These are phyloP conservation scores for Lagenidium giganteum DNA, from an alignment of 352 stramenopile genomes.

Conservation along the genomic window DNA sequence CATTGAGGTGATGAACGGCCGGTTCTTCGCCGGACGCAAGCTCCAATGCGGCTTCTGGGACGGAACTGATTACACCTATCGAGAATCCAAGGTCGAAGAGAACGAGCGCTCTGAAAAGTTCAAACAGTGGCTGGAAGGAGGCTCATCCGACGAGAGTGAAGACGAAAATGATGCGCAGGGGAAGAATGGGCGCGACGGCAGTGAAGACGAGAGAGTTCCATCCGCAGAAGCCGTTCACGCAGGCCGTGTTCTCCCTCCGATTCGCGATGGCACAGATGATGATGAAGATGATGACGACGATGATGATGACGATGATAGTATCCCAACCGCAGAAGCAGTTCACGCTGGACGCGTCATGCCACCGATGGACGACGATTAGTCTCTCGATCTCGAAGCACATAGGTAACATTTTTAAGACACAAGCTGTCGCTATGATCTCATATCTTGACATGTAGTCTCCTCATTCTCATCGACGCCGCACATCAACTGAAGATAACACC, in stretches of 20 bases:
- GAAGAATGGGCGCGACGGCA: constrained; percentile 22
- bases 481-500: too few relatives aligned
- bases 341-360: constrained; percentile 48
- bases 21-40: constrained; percentile 80
- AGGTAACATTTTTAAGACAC: constrained; percentile 3
- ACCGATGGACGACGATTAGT: constrained; percentile 33
- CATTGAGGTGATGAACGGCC: constrained; percentile 81
- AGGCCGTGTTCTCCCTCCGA: constrained; percentile 21
- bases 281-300: too few relatives aligned
- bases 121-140: constrained; percentile 89
- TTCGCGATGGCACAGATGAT: constrained; percentile 23
- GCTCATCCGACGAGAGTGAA: constrained; percentile 28
- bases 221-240: constrained; percentile 9
- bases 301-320: constrained; percentile 11
- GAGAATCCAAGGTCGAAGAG: constrained; percentile 62
- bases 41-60: constrained; percentile 92
- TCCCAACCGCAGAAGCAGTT: constrained; percentile 11
- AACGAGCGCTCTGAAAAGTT: constrained; percentile 89
- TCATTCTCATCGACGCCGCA: too few relatives aligned
- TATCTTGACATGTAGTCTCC: too few relatives aligned
- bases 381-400: constrained; percentile 22
- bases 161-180: constrained; percentile 6
- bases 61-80: constrained; percentile 90
- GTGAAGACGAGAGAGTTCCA: background rate
- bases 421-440: constrained; percentile 17